phyloP scores from a whole-genome alignment of 1,284 basidiomycete species.

The Rugiboletus extremiorientalis region DNA sequence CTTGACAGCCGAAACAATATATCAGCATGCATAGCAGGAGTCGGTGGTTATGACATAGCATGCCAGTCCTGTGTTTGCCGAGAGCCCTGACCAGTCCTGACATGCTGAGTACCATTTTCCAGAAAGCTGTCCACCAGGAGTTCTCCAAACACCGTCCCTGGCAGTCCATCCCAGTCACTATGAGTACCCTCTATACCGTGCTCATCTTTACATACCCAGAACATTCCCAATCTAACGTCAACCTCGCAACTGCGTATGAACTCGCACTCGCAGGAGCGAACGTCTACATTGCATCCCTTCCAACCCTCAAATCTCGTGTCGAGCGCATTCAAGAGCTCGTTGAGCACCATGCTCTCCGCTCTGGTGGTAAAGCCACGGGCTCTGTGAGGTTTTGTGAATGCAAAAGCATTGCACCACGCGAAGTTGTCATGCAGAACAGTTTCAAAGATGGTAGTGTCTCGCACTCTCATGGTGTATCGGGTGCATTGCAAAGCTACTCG shows the following conservation, averaged over 20 bases:
- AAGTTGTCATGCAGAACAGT: background rate
- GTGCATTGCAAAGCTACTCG: slow-evolving; percentile 3
- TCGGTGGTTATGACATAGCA: no score
- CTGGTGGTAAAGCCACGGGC: background rate
- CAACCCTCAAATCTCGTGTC: slow-evolving; percentile 4
- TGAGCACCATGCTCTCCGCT: background rate
- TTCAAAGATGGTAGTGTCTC: background rate
- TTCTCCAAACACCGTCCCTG: no score
- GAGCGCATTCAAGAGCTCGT: slow-evolving; percentile 7
- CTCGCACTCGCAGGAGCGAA: no score
- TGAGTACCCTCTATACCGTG: background rate
- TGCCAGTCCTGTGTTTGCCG: no score
- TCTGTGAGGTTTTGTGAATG: slow-evolving; percentile 5
- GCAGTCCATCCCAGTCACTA: no score
- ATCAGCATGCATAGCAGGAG: no score
- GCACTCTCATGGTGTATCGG: slow-evolving; percentile 4
- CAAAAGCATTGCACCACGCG: background rate
- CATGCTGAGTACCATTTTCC: no score
- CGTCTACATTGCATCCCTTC: no score
- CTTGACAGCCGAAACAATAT: no score
- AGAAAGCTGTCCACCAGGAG: no score
- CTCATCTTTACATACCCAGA: slow-evolving; percentile 12
- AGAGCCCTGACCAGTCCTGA: no score
- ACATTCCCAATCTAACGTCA: slow-evolving; percentile 10
- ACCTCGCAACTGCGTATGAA: no score